Evolutionary conservation across 2,329 filamentous ascomycete genomes (phyloP).

Genomic region (Xylariaceae sp.): DNA sequence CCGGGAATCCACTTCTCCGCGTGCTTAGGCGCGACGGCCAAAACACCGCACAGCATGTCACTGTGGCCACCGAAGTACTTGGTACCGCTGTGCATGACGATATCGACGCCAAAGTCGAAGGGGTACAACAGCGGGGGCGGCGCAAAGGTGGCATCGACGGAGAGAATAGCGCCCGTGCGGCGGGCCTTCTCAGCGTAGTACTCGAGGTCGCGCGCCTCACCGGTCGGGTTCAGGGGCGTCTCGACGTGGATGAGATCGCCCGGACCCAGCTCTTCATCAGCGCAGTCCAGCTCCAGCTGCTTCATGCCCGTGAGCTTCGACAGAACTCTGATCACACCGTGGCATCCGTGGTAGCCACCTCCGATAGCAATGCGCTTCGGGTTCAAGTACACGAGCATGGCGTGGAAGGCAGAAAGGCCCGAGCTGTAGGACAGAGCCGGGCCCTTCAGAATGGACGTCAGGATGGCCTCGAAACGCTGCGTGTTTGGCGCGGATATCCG

Average conservation of each 20-base stretch:
- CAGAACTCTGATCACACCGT: conserved; percentile 73
- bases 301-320: conserved; percentile 69
- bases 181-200: conserved; percentile 69
- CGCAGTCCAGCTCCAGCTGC: conserved; percentile 65
- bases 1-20: conserved; percentile 52
- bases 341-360: conserved; percentile 88
- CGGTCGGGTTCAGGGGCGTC: conserved; percentile 88
- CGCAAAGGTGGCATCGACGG: conserved; percentile 87
- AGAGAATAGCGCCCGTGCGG: conserved; percentile 65
- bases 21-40: conserved; percentile 56
- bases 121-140: conserved; percentile 87
- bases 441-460: conserved; percentile 66
- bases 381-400: conserved; percentile 75
- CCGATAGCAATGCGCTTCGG: conserved; percentile 78
- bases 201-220: conserved; percentile 69
- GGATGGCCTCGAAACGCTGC: conserved; percentile 77
- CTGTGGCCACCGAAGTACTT: conserved; percentile 97
- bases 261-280: conserved; percentile 57
- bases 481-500: conserved; percentile 73
- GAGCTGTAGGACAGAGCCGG: conserved; percentile 73
- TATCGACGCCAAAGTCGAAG: conserved; percentile 72
- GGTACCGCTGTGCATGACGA: conserved; percentile 87
- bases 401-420: conserved; percentile 84
- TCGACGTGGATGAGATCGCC: conserved; percentile 90
- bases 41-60: conserved; percentile 83